Base-by-base conservation (phyloP, 1,284 basidiomycete genomes). In the Dichomitus squalens region DNA sequence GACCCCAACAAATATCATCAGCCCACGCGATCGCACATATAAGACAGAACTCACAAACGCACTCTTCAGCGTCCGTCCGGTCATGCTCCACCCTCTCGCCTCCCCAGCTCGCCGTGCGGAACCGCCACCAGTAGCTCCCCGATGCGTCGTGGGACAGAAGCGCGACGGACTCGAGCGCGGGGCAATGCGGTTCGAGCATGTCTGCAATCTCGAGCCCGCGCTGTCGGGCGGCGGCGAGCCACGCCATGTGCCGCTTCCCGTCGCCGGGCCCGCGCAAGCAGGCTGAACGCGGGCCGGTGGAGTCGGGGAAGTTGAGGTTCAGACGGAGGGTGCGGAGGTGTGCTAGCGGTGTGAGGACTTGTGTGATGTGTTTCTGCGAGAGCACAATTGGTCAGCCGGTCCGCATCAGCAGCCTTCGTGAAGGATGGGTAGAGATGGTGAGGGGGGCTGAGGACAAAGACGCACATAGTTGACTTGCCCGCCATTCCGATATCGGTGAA, bases 41-140 rank as follows among this genome's bases (percentile, higher is more conserved):
- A 9, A 29, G 7, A 44, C 23, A 34, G 7, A 35, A 43, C 9
- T 1, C 8, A 40, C 39, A 20, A 14, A 52, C 51, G 16, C 29
- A 55, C 53, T 8, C 21, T 46, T 54, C 52, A 1, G 27, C 16
- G 20, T 40, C 46, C 18, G 20, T 14, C 36, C 52, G 29, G 12
- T 55, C 39, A 7, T 49, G 27, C 27, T 55, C 46, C 27, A 40
- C 53, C 16, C 47, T 18, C 29, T 40, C 35, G 4, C 36, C 20
- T 12, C 36, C 18, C 29, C 16, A 38, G 29, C 23, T 18, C 47
- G 53, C 47, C 9, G 46, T 25, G 18, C 53, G 53, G 46, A 47
- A 41, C 25, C 47, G 29, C 53, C 46, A 55, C 53, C 53, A 49
- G 29, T 41, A 55, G 38, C 53, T 55, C 34, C 53, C 52, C 14